phyloP scores from a whole-genome alignment of 2,329 filamentous ascomycete genomes.

The Colletotrichum lini region DNA sequence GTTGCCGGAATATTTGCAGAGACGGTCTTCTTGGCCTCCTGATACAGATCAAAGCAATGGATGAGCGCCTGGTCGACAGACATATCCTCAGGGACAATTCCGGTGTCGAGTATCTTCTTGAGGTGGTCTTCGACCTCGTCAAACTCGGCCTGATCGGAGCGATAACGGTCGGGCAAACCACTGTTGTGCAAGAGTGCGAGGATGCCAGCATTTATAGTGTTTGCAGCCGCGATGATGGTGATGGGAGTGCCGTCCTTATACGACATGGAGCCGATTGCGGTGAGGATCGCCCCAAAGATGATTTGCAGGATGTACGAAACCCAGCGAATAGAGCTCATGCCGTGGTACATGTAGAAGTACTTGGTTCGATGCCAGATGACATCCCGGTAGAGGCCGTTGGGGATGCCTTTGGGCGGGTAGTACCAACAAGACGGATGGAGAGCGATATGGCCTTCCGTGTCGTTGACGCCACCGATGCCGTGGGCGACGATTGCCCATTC shows the following conservation, averaged over 20 bases:
- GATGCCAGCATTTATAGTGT: slow-evolving; percentile 65
- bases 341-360: slow-evolving; percentile 61
- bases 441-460: slow-evolving; percentile 59
- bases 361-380: slow-evolving; percentile 61
- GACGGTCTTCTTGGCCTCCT: slow-evolving; percentile 63
- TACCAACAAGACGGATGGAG: slow-evolving; percentile 58
- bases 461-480: slow-evolving; percentile 62
- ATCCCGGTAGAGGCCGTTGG: slow-evolving; percentile 64
- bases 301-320: slow-evolving; percentile 64
- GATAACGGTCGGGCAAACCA: slow-evolving; percentile 66
- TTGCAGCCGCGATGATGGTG: slow-evolving; percentile 63
- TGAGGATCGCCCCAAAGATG: slow-evolving; percentile 63
- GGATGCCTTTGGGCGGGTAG: slow-evolving; percentile 64
- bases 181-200: slow-evolving; percentile 68
- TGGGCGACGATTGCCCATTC: slow-evolving; percentile 65
- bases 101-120: slow-evolving; percentile 64
- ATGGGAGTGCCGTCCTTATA: slow-evolving; percentile 56
- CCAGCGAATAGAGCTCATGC: slow-evolving; percentile 60
- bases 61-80: slow-evolving; percentile 63
- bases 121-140: slow-evolving; percentile 65
- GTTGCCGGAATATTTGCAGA: slow-evolving; percentile 62
- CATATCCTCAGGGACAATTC: slow-evolving; percentile 59
- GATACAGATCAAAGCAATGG: slow-evolving; percentile 62
- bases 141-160: slow-evolving; percentile 65
- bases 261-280: slow-evolving; percentile 63